Base-by-base conservation (phyloP, 371 early-diverging fungal species). In the Mortierella polycephala region DNA sequence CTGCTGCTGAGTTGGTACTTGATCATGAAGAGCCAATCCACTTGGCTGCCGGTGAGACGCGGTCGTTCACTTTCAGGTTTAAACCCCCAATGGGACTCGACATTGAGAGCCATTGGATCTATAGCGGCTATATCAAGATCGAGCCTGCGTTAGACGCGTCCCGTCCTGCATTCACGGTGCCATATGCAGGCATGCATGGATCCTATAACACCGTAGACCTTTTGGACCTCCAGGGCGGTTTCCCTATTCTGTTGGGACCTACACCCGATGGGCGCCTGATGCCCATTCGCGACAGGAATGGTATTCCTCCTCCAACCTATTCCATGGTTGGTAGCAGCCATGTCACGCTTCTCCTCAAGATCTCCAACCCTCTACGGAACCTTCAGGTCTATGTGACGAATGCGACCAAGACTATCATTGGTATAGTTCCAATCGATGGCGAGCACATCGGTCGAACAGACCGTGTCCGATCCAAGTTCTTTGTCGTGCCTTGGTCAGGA, bases 181-280 rank as follows among this genome's bases (percentile, higher is more conserved):
- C 77, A 0, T 76, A 71, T 61, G 71, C 65, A 12, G 77, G 77
- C 5, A 76, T 76, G 71, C 55, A 41, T 20, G 77, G 77, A 23
- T 67, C 77, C 5, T 76, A 76, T 60, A 51, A 58, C 30, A 67
- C 71, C 11, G 64, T 76, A 1, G 77, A 76, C 42, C 67, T 76
- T 23, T 46, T 76, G 53, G 71, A 71, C 47, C 39, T 71, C 13
- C 50, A 67, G 21, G 57, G 57, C 5, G 71, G 71, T 1, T 76
- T 60, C 57, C 77, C 77, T 1, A 11, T 76, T 44, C 21, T 76
- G 3, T 47, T 76, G 5, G 65, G 77, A 2, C 46, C 71, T 4
- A 50, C 60, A 0, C 18, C 50, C 0, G 68, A 76, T 2, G 71
- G 77, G 10, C 63, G 61, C 1, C 12, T 71, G 47, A 18, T 56